phyloP scores from a whole-genome alignment of 2,329 filamentous ascomycete genomes.

The Colletotrichum tofieldiae region DNA sequence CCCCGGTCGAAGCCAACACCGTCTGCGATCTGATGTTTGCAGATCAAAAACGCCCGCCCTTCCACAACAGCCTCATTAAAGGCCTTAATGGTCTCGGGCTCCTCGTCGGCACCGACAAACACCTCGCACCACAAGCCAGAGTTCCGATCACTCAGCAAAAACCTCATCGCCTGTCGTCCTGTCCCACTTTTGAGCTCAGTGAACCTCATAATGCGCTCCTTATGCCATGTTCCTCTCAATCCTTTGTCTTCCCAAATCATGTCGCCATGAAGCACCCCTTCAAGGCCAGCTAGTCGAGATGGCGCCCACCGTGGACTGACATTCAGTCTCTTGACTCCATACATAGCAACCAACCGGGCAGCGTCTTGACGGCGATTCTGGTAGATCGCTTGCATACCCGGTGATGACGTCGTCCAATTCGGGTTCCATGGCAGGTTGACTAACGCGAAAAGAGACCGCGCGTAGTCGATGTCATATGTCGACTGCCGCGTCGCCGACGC shows the following conservation, averaged over 20 bases:
- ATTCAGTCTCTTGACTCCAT: neutral
- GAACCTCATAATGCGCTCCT: neutral
- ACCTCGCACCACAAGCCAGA: neutral
- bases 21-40: neutral
- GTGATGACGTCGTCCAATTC: neutral
- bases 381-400: neutral
- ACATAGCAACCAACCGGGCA: neutral
- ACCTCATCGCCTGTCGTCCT: neutral
- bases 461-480: neutral
- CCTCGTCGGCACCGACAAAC: neutral
- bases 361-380: neutral
- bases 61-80: neutral
- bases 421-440: neutral
- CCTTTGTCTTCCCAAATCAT: neutral
- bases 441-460: neutral
- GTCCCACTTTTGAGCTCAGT: neutral
- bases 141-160: neutral
- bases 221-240: neutral
- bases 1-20: neutral
- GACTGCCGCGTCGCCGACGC: conserved; percentile 1
- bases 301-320: conserved; percentile 1
- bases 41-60: neutral
- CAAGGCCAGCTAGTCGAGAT: neutral
- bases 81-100: too few relatives aligned
- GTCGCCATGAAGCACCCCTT: neutral